Conservation (phyloP, 169 alveolate genomes). For the Cryptosporidium sp. region DNA sequence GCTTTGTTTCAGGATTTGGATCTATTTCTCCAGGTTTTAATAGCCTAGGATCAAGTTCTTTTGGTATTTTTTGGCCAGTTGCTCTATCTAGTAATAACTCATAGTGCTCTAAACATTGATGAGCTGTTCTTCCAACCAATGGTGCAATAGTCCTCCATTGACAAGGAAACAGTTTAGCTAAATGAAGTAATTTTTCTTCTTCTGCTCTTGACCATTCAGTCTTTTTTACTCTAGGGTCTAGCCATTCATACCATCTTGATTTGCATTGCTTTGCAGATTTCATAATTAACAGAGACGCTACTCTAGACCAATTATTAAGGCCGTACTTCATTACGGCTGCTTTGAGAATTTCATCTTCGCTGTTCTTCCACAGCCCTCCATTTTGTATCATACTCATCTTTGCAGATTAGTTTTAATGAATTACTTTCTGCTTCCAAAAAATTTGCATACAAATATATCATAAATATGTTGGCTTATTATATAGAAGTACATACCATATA, state of each 20-base stretch:
- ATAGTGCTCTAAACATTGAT: constrained; percentile 98
- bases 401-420: constrained; percentile 1
- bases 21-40: constrained; percentile 99
- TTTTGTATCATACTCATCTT: constrained; percentile 95
- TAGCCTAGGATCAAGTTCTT: constrained; percentile 93
- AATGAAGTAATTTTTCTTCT: constrained; percentile 98
- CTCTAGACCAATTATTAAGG: constrained; percentile 99
- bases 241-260: constrained; percentile 94
- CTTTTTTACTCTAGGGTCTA: constrained; percentile 98
- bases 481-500: too few relatives aligned
- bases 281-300: constrained; percentile 97
- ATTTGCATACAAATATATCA: background rate
- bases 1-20: constrained; percentile 99
- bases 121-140: constrained; percentile 98
- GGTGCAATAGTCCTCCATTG: constrained; percentile 99
- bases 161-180: constrained; percentile 98
- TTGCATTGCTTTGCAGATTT: constrained; percentile 99
- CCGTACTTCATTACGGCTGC: constrained; percentile 99
- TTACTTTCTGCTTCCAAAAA: background rate
- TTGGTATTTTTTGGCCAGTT: constrained; percentile 91
- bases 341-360: constrained; percentile 99
- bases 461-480: background rate
- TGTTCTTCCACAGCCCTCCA: constrained; percentile 99
- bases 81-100: constrained; percentile 98
- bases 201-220: constrained; percentile 99